Percentiles rank a stretch among this genome's conserved stretches.
Evolutionary conservation across 2,329 filamentous ascomycete genomes (phyloP).

Genomic region (Colletotrichum somersetense): DNA sequence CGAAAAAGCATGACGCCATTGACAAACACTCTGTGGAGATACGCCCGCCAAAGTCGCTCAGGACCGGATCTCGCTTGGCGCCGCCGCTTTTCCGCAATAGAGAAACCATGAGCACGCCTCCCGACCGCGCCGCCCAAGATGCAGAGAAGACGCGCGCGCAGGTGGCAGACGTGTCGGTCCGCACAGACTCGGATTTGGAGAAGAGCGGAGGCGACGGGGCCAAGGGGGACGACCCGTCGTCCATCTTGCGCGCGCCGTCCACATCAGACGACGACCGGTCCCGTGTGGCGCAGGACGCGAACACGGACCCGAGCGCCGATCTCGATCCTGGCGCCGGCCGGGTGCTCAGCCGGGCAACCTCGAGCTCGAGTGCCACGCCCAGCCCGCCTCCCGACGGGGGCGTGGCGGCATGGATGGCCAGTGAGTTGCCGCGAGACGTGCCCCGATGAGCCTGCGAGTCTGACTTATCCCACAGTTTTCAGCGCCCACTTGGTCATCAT

Average conservation of each 20-base stretch:
- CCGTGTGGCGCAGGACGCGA: conserved; percentile 2
- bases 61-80: conserved; percentile 10
- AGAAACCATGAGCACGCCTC: conserved; percentile 9
- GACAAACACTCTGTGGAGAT: conserved; percentile 5
- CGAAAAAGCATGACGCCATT: conserved; percentile 6
- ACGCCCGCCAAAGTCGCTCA: conserved; percentile 6
- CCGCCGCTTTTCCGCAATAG: neutral
- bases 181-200: neutral
- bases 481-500: conserved; percentile 61
- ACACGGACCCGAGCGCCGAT: neutral
- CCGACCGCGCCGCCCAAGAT: conserved; percentile 2
- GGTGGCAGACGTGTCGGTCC: neutral
- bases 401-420: conserved; percentile 59
- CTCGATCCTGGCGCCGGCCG: conserved; percentile 46
- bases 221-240: conserved; percentile 1
- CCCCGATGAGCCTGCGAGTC: neutral
- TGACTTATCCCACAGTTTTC: conserved; percentile 47
- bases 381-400: conserved; percentile 67
- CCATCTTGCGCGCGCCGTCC: neutral
- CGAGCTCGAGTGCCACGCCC: conserved; percentile 55
- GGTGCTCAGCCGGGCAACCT: conserved; percentile 57
- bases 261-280: conserved; percentile 8
- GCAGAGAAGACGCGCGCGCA: conserved; percentile 2
- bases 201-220: neutral
- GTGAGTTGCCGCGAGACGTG: conserved; percentile 47